These are phyloP conservation scores for Salvia splendens DNA, from an alignment of 257 asterid species.

Conservation along the genomic window DNA sequence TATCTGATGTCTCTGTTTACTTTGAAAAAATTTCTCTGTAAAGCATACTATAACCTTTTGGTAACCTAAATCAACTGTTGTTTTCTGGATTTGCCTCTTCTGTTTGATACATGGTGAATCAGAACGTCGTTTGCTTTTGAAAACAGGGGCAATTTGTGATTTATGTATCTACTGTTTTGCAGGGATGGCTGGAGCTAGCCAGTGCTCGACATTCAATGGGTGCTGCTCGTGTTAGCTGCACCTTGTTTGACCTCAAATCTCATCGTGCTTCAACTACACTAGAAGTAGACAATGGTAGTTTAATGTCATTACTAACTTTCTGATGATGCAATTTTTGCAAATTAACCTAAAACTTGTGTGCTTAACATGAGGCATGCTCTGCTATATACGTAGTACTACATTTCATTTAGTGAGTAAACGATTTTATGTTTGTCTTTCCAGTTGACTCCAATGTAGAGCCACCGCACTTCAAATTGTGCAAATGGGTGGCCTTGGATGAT, in stretches of 20 bases:
- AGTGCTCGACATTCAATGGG: slow-evolving; percentile 95
- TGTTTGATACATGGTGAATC: slow-evolving; percentile 24
- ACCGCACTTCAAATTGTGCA: slow-evolving; percentile 58
- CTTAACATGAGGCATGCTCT: slow-evolving; percentile 7
- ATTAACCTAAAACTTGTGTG: not conserved
- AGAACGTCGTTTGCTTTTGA: not conserved
- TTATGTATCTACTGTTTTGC: slow-evolving; percentile 17
- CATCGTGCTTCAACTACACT: slow-evolving; percentile 80
- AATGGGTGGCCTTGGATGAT: slow-evolving; percentile 61
- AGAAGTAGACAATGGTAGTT: slow-evolving; percentile 55
- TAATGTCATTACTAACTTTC: not conserved
- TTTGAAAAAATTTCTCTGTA: not conserved
- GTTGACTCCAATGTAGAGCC: slow-evolving; percentile 39
- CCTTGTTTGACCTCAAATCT: slow-evolving; percentile 69
- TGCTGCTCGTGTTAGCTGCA: slow-evolving; percentile 66
- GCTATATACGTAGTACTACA: too few species aligned
- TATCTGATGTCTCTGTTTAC: slow-evolving; percentile 1
- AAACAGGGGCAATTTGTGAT: slow-evolving; percentile 1
- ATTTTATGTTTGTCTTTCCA: slow-evolving; percentile 31
- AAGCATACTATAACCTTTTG: not conserved
- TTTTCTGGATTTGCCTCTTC: not conserved
- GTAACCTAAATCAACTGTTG: not conserved
- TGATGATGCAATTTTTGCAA: not conserved
- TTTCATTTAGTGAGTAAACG: not conserved
- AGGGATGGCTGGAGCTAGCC: slow-evolving; percentile 95